Evolutionary conservation across 2,329 filamentous ascomycete species (phyloP), one percentile per base, ranked within the genome.

Genomic region (Pestalotiopsis fici): DNA sequence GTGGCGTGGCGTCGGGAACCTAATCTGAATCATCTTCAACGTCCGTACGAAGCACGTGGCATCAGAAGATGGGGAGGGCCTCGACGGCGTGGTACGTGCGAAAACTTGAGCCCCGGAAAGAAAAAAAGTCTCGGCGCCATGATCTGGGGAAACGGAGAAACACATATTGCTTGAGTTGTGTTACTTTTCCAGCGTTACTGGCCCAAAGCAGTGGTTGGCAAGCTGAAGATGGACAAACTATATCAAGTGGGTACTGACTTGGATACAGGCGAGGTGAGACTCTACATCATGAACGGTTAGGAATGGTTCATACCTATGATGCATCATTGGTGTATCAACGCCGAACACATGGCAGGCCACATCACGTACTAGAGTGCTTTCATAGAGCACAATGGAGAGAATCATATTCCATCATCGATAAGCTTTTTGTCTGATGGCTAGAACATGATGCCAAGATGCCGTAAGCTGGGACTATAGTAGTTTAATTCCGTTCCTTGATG

Each of bases 401-500:
- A n/a, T 47, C 11, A 11, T 1, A 35, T 11, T 35, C 5, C 31
- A 35, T 35, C 31, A 1, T 35, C 11, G 31, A 35, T 35, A 35
- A 11, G 3, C 31, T 35, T 35, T 35, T 11, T 11, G 31, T 35
- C 31, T 35, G 6, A 35, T 3, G 31, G 31, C 43, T 11, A 23
- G 21, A 15, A 11, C 7, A 7, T 50, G 2, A 18, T 12, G 43
- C 43, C 43, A 50, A 50, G 43, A 50, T 50, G 39, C 18, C 39
- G 9, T 23, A 50, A 6, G n/a, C 9, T 18, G n/a, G 43, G 43
- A 50, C 28, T 21, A 60, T 21, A 60, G 4, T 31, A 21, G 13
- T 18, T 60, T 27, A 60, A 12, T 27, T 7, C 57, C 57, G 15
- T 6, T 21, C 43, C 50, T 73, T 78, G 62, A 78, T 76, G 13